These are phyloP conservation scores for Obba rivulosa DNA, from an alignment of 768 basidiomycete genomes.

Conservation along the genomic window DNA sequence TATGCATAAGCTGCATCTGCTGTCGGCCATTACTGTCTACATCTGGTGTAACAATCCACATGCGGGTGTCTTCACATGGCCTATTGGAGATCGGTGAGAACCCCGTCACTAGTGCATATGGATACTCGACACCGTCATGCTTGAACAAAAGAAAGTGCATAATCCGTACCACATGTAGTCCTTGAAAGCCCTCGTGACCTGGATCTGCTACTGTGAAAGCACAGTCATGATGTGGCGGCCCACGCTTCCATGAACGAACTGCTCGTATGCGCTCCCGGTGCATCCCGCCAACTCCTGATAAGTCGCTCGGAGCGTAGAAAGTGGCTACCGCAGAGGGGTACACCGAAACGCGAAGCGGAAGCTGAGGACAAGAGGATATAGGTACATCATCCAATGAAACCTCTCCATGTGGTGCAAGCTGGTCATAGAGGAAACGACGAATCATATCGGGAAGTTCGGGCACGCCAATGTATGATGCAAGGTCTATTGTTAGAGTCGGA, in stretches of 20 bases:
- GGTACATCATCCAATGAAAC: too few species aligned
- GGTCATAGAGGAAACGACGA: too few species aligned
- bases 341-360: too few species aligned
- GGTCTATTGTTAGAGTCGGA: too few species aligned
- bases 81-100: background rate
- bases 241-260: conserved; percentile 14
- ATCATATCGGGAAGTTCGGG: too few species aligned
- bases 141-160: conserved; percentile 22
- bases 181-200: conserved; percentile 8
- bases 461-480: too few species aligned
- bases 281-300: conserved; percentile 21
- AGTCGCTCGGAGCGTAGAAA: conserved; percentile 23
- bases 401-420: too few species aligned
- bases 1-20: background rate
- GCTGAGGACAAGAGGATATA: too few species aligned
- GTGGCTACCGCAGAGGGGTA: conserved; percentile 15
- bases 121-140: conserved; percentile 14
- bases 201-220: conserved; percentile 15
- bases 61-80: conserved; percentile 19
- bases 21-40: conserved; percentile 13
- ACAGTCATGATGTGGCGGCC: conserved; percentile 11
- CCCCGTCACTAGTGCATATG: conserved; percentile 6
- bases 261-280: conserved; percentile 16
- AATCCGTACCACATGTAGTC: conserved; percentile 11
- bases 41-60: conserved; percentile 23